Evolutionary conservation across 2,329 filamentous ascomycete species (phyloP).

Genomic region (Exophiala sp.): DNA sequence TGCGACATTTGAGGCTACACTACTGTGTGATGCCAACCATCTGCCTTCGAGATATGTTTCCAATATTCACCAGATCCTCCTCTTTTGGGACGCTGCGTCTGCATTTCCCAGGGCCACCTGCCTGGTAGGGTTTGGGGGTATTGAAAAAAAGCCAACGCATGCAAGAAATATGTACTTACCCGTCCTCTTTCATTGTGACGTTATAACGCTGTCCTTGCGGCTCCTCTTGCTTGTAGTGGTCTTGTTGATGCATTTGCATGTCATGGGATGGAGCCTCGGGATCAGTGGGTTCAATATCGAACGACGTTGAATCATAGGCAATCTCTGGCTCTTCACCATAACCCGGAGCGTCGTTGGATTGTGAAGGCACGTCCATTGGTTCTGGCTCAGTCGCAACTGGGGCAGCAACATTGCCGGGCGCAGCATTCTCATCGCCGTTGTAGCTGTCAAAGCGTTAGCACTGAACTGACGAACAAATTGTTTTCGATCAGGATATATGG

Average conservation of each 20-base stretch:
- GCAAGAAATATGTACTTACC: slow-evolving; percentile 61
- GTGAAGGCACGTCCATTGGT: slow-evolving; percentile 34
- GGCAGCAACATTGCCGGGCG: slow-evolving; percentile 29
- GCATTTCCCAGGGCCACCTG: background rate
- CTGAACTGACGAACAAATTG: background rate
- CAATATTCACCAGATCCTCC: too few relatives aligned
- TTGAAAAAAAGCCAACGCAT: slow-evolving; percentile 25
- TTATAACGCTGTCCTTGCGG: slow-evolving; percentile 47
- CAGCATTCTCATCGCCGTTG: slow-evolving; percentile 60
- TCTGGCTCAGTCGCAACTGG: slow-evolving; percentile 30
- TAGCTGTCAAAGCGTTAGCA: slow-evolving; percentile 48
- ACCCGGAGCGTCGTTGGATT: slow-evolving; percentile 28
- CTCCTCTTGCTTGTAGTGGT: slow-evolving; percentile 28
- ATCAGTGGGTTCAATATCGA: slow-evolving; percentile 30
- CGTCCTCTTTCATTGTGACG: slow-evolving; percentile 82
- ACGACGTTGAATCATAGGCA: slow-evolving; percentile 32
- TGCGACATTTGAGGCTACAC: too few relatives aligned
- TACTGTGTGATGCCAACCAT: too few relatives aligned
- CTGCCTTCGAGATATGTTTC: too few relatives aligned
- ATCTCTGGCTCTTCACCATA: slow-evolving; percentile 31
- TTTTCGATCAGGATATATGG: slow-evolving; percentile 1
- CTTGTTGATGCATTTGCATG: slow-evolving; percentile 13
- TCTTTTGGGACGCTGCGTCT: too few relatives aligned
- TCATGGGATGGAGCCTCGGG: slow-evolving; percentile 29
- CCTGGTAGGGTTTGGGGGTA: slow-evolving; percentile 32